phyloP scores from a whole-genome alignment of 2,329 filamentous ascomycete species.

The Botryotinia globosa region DNA sequence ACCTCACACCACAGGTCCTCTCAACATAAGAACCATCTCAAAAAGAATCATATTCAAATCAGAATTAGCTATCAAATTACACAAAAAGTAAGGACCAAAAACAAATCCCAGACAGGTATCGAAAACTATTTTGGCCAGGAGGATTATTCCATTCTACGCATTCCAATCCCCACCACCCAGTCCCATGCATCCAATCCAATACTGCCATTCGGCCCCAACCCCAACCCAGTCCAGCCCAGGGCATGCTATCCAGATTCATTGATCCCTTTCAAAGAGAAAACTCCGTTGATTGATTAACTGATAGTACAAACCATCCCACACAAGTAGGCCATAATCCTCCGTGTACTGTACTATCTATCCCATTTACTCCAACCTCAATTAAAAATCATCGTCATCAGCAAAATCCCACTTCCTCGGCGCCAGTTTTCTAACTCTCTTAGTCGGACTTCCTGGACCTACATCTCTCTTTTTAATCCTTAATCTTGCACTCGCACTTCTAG shows the following conservation, averaged over 20 bases:
- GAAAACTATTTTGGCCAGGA: not conserved
- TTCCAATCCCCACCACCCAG: not conserved
- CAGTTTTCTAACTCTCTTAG: slow-evolving; percentile 36
- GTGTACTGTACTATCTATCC: not conserved
- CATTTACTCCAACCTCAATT: not conserved
- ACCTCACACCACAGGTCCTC: no score
- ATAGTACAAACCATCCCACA: not conserved
- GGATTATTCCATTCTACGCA: not conserved
- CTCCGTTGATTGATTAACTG: not conserved
- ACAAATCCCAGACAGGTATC: slow-evolving; percentile 1
- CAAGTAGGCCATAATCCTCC: not conserved
- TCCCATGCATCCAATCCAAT: not conserved
- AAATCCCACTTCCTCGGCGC: slow-evolving; percentile 37
- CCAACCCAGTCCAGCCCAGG: not conserved
- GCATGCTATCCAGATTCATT: not conserved
- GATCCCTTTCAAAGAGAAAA: not conserved
- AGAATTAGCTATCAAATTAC: not conserved
- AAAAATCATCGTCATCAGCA: slow-evolving; percentile 31
- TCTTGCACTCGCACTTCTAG: not conserved
- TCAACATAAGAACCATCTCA: not conserved
- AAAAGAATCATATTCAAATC: not conserved
- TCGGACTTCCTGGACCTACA: slow-evolving; percentile 23
- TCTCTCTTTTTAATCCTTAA: slow-evolving; percentile 3
- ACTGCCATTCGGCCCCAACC: not conserved
- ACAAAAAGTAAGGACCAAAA: not conserved